Evolutionary conservation across 2,329 filamentous ascomycete species (phyloP).

Genomic region (Fusarium graminum): DNA sequence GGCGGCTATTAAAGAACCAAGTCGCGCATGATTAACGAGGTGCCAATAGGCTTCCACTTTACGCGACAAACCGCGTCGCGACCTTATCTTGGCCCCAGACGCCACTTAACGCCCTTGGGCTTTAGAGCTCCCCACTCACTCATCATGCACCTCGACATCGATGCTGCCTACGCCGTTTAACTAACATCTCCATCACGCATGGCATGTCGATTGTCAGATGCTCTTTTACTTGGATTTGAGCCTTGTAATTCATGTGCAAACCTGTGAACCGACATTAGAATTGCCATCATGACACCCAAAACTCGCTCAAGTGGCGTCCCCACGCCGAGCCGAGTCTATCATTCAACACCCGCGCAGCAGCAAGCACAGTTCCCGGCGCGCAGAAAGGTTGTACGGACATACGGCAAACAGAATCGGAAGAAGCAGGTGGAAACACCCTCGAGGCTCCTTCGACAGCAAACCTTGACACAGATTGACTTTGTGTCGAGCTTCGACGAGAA

Average conservation of each 20-base stretch:
- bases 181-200: conserved; percentile 3
- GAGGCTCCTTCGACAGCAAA: conserved; percentile 55
- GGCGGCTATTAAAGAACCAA: neutral
- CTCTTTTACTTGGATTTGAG: neutral
- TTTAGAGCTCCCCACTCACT: conserved; percentile 41
- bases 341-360: conserved; percentile 54
- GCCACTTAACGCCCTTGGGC: conserved; percentile 38
- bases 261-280: neutral
- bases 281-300: conserved; percentile 53
- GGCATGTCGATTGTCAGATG: conserved; percentile 21
- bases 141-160: conserved; percentile 27
- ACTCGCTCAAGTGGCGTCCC: conserved; percentile 56
- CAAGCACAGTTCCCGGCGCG: conserved; percentile 57
- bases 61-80: conserved; percentile 47
- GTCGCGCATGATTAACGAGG: conserved; percentile 7
- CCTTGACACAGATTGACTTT: conserved; percentile 59
- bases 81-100: conserved; percentile 11
- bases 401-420: conserved; percentile 48
- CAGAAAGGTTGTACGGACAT: conserved; percentile 53
- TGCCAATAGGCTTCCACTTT: conserved; percentile 25
- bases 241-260: neutral
- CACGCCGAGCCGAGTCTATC: conserved; percentile 56
- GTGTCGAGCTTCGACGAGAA: conserved; percentile 54
- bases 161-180: conserved; percentile 21
- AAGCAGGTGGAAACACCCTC: conserved; percentile 36